phyloP scores from a whole-genome alignment of 208 protist genomes.

The Crithidia brevicula region DNA sequence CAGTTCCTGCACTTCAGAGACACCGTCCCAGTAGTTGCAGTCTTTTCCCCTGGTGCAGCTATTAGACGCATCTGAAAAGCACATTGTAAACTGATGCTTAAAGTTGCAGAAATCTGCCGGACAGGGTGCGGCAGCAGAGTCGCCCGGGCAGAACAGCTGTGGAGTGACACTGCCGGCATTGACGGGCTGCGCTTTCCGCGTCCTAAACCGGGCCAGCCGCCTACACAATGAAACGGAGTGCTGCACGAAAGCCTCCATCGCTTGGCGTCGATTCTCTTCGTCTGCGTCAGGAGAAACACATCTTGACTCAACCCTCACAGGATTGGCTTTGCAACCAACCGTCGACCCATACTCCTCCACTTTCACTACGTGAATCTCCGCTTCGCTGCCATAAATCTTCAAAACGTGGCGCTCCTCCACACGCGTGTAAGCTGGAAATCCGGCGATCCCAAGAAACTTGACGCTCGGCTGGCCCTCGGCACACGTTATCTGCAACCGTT shows the following conservation, averaged over 20 bases:
- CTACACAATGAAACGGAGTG: neutral
- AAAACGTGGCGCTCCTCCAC: neutral
- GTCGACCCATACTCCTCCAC: neutral
- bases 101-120: neutral
- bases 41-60: neutral
- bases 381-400: neutral
- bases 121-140: neutral
- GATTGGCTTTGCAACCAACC: neutral
- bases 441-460: neutral
- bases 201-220: neutral
- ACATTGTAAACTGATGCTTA: neutral
- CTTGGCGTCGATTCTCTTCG: neutral
- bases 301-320: neutral
- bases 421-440: neutral
- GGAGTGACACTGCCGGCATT: neutral
- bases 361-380: neutral
- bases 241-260: neutral
- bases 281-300: neutral
- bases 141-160: neutral
- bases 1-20: neutral
- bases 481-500: neutral
- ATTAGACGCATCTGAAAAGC: neutral
- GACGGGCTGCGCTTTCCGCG: neutral
- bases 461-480: neutral
- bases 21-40: neutral